Evolutionary conservation across 148 eudicot species (phyloP), one percentile per base, ranked within the genome.

Genomic region (Vaccinium vitisidaea): DNA sequence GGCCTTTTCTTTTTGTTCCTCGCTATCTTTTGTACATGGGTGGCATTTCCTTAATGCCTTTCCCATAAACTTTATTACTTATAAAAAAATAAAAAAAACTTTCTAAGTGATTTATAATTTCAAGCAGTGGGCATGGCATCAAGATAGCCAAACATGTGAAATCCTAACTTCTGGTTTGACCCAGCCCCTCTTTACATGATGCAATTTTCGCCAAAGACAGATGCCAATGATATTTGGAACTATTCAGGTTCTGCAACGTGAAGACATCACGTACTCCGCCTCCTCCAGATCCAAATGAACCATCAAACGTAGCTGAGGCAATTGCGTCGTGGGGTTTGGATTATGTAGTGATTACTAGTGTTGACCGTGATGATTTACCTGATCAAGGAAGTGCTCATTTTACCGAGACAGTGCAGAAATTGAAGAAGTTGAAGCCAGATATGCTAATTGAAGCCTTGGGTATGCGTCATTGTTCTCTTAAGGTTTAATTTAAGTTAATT

Each of bases 291-390:
- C 99, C 99, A 61, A 86, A 96, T 86, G 99, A 96, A 85, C 99
- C 99, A 59, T 80, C 91, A 39, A 96, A 94, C 79, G 99, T 96
- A 48, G 98, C 98, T 32, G 97, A 96, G 88, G 98, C 99, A 83
- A 96, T 96, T 91, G 99, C 98, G 81, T 96, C 99, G 0, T 96
- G 99, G 99, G 98, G 99, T 84, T 90, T 96, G 88, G 99, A 96
- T 74, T 96, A 96, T 86, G 94, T 96, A 80, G 99, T 96, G 70
- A 96, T 96, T 84, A 96, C 99, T 81, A 96, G 99, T 89, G 99
- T 96, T 86, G 99, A 96, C 83, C 93, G 98, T 69, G 99, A 96
- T 90, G 99, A 96, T 89, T 90, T 96, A 85, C 89, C 93, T 69
- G 99, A 96, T 84, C 99, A 96, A 92, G 99, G 99, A 88, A 96